Evolutionary conservation across 2,329 filamentous ascomycete genomes (phyloP), one percentile per base, ranked within the genome.

Genomic region (Colletotrichum musae): DNA sequence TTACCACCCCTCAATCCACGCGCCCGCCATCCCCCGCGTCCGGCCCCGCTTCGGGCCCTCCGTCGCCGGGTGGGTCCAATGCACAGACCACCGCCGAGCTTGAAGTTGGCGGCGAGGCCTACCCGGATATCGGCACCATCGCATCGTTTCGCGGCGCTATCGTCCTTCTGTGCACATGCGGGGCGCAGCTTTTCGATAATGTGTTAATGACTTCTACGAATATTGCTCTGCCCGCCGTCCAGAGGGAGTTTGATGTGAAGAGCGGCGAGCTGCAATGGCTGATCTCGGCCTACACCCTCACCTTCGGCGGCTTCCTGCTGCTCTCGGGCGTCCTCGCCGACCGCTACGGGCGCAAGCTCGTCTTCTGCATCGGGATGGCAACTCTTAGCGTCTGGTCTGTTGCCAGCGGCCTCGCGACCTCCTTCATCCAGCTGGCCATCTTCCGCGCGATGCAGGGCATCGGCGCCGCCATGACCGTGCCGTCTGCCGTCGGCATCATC

Each of bases 381-480:
- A 69, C 58, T 16, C 18, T 65, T 18, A 64, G 65, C 15, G 28
- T 68, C 13, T 68, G 65, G 65, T 58, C 65, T 1, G 57, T 68
- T 1, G 65, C 65, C 65, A 58, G 50, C 32, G 60, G 65, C 18
- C 48, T 68, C 6, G 60, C 65, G 1, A 68, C 65, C 2, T 68
- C 65, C 0, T 64, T 68, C 15, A 68, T 68, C 7, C 65, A 68
- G 39, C 47, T 68, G 7, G 61, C 65, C 2, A 68, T 68, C 13
- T 68, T 68, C 60, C 52, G 65, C 13, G 65, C 65, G 7, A 36
- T 68, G 3, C 65, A 68, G 5, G 65, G 65, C 2, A 58, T 68
- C 13, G 65, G 65, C 12, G 65, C 65, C 5, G 65, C 65, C 95
- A 99, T 99, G 96, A 92, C 94, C 69, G 92, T 92, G 0, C 94